A percentile compares a stretch with the other conserved stretches of the same genome.
Conservation (phyloP, 805 yeast species). For the Nakazawaea holstii region DNA sequence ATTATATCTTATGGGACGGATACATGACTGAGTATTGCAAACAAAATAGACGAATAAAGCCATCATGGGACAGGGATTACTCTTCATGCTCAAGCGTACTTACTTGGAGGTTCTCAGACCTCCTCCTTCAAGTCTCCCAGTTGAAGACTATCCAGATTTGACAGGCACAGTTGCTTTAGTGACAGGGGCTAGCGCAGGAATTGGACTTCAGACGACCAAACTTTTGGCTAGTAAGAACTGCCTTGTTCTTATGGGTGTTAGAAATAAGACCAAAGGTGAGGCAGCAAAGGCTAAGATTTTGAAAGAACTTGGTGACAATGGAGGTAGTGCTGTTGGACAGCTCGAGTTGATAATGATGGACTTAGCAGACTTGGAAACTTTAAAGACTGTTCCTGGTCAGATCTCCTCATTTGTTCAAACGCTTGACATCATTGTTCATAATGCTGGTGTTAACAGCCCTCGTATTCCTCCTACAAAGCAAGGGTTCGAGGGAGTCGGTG, state of each 20-base stretch:
- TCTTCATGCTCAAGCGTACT: too few relatives aligned
- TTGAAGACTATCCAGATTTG: slow-evolving; percentile 28
- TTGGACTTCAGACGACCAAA: slow-evolving; percentile 28
- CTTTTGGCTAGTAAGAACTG: slow-evolving; percentile 27
- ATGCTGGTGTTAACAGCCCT: slow-evolving; percentile 40
- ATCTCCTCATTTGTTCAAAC: slow-evolving; percentile 19
- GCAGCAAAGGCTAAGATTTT: slow-evolving; percentile 20
- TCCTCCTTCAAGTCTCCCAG: slow-evolving; percentile 20
- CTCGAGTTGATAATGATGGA: slow-evolving; percentile 25
- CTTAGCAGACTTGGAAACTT: slow-evolving; percentile 35
- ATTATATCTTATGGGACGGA: too few relatives aligned
- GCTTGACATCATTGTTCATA: slow-evolving; percentile 33
- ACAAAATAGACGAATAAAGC: too few relatives aligned
- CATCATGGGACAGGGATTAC: too few relatives aligned
- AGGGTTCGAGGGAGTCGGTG: slow-evolving; percentile 41
- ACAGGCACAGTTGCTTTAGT: slow-evolving; percentile 24
- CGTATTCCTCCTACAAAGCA: slow-evolving; percentile 32
- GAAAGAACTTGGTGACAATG: slow-evolving; percentile 13
- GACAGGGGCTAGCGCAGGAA: slow-evolving; percentile 30
- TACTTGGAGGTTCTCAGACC: slow-evolving; percentile 1
- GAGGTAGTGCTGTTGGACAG: slow-evolving; percentile 15
- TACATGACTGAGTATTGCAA: too few relatives aligned
- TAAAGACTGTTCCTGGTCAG: slow-evolving; percentile 30
- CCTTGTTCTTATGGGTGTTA: slow-evolving; percentile 22
- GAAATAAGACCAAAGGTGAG: background rate